Evolutionary conservation across 1,284 basidiomycete genomes (phyloP).

Genomic region (Rhodotorula sp.): DNA sequence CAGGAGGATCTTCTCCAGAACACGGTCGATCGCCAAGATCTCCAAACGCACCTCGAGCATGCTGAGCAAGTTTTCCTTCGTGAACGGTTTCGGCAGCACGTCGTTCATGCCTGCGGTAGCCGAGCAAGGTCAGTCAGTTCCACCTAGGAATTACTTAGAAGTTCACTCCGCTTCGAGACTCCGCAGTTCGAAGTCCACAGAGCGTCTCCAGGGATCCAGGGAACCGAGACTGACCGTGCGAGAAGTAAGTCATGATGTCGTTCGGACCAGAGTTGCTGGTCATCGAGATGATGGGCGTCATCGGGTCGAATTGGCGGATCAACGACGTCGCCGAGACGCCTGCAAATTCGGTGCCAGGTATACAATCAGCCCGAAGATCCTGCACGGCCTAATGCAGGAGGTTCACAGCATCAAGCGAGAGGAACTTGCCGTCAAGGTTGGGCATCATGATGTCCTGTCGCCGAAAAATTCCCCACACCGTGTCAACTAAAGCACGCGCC

Average conservation of each 20-base stretch:
- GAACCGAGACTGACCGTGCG: constrained; percentile 56
- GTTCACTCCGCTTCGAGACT: constrained; percentile 63
- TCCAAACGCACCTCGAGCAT: constrained; percentile 73
- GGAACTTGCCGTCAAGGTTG: constrained; percentile 67
- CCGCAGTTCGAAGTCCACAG: constrained; percentile 59
- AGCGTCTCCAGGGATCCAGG: not conserved
- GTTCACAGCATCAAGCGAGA: no score
- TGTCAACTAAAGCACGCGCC: no score
- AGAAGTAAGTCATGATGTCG: constrained; percentile 89
- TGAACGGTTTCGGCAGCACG: constrained; percentile 95
- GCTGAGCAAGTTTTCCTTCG: constrained; percentile 80
- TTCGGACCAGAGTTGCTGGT: constrained; percentile 87
- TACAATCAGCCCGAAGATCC: not conserved
- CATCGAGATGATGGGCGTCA: constrained; percentile 96
- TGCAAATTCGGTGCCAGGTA: not conserved
- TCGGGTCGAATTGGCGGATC: constrained; percentile 88
- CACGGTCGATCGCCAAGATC: no score
- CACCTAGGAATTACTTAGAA: no score
- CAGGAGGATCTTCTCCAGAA: not conserved
- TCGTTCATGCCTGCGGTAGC: constrained; percentile 81
- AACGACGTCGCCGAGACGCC: constrained; percentile 80
- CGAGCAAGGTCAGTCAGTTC: not conserved
- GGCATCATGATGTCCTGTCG: constrained; percentile 85
- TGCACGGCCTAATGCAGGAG: no score
- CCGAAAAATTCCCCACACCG: not conserved